Percentiles rank a stretch among this genome's conserved stretches.
Conservation (phyloP, 495 filamentous ascomycete genomes). For the Neurospora terricola region DNA sequence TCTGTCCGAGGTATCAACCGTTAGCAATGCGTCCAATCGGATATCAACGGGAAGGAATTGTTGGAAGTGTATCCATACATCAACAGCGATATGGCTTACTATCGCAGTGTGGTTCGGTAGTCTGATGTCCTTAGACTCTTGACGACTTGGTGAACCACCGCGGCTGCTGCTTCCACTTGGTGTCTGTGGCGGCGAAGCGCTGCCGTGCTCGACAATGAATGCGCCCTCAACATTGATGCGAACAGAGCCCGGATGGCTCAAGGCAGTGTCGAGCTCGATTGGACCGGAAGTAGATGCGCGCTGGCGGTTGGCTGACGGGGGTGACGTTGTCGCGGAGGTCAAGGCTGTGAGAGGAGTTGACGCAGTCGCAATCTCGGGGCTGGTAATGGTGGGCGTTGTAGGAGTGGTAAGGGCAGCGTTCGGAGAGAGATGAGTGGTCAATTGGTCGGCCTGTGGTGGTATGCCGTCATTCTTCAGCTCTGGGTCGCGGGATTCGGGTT, state of each 20-base stretch:
- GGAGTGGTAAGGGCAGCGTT: background rate
- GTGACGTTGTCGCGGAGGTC: background rate
- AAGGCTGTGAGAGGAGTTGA: background rate
- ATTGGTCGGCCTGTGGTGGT: background rate
- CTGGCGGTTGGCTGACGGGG: constrained; percentile 9
- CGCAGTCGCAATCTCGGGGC: background rate
- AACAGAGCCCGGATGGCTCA: constrained; percentile 74
- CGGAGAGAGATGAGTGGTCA: background rate
- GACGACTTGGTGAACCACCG: constrained; percentile 39
- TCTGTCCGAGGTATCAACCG: constrained; percentile 40
- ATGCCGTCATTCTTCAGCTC: background rate
- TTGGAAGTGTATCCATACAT: constrained; percentile 49
- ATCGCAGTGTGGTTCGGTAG: constrained; percentile 86
- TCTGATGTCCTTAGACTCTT: constrained; percentile 87
- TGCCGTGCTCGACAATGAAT: constrained; percentile 83
- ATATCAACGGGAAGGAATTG: constrained; percentile 4
- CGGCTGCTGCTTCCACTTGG: constrained; percentile 47
- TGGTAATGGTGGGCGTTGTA: background rate
- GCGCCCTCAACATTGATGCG: constrained; percentile 93
- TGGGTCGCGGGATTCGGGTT: background rate
- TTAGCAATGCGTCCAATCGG: background rate
- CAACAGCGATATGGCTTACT: constrained; percentile 92
- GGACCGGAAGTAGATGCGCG: constrained; percentile 2
- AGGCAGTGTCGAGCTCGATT: constrained; percentile 58
- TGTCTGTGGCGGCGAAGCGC: constrained; percentile 12